Evolutionary conservation across 805 yeast species (phyloP).

Genomic region (Yamadazyma tumulicola): DNA sequence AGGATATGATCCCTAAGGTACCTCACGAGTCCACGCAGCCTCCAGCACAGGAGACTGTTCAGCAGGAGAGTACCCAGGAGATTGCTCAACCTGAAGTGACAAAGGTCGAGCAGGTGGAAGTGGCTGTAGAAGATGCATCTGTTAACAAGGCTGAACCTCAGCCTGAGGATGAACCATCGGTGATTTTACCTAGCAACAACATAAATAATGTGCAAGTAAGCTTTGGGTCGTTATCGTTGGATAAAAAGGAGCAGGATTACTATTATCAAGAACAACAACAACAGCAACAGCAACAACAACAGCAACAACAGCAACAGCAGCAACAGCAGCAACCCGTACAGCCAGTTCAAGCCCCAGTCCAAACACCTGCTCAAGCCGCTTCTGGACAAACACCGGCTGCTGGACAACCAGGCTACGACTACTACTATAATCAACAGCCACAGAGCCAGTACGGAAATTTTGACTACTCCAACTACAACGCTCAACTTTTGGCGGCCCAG

Average conservation of each 20-base stretch:
- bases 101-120: constrained; percentile 19
- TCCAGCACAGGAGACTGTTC: no score
- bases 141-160: constrained; percentile 28
- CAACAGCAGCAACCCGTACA: constrained; percentile 13
- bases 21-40: no score
- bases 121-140: constrained; percentile 11
- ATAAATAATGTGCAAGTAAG: constrained; percentile 53
- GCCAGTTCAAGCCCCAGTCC: constrained; percentile 11
- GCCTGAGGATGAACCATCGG: constrained; percentile 30
- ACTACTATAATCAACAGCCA: constrained; percentile 24
- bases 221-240: constrained; percentile 55
- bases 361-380: constrained; percentile 15
- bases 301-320: constrained; percentile 3
- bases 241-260: constrained; percentile 15
- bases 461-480: constrained; percentile 40
- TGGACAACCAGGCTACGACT: constrained; percentile 17
- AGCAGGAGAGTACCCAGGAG: constrained; percentile 13
- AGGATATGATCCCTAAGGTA: constrained; percentile 14
- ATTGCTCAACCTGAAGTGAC: constrained; percentile 17
- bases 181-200: constrained; percentile 51
- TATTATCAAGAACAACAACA: constrained; percentile 7
- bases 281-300: background rate
- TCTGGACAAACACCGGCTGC: constrained; percentile 19
- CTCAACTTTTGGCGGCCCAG: constrained; percentile 28
- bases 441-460: constrained; percentile 40